Evolutionary conservation across 1,284 basidiomycete species (phyloP), one percentile per base, ranked within the genome.

Genomic region (Mycena citricolor): DNA sequence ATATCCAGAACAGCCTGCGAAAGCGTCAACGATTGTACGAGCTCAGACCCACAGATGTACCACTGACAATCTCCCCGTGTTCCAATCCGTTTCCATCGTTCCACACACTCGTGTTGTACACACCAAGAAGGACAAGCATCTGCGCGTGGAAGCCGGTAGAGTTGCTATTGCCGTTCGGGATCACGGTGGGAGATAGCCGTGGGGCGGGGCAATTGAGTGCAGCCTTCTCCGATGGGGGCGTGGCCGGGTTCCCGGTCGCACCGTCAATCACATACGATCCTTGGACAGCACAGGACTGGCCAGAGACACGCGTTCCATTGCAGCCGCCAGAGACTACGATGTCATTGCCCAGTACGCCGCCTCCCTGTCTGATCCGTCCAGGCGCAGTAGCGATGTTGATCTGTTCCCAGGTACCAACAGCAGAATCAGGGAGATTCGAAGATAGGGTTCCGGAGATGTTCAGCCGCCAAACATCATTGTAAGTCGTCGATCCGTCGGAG

Each of bases 1-100:
- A 72, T 68, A 49, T 87, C 77, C 22, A 89, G 64, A 13, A 90
- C 67, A 48, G 74, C 79, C 81, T 85, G 39, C 19, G 35, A 24
- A 36, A 43, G 40, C 12, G 26, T 47, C 41, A n/a, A n/a, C n/a
- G n/a, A n/a, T n/a, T n/a, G n/a, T n/a, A 12, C n/a, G n/a, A n/a
- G n/a, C n/a, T n/a, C n/a, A n/a, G n/a, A n/a, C n/a, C n/a, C n/a
- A n/a, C n/a, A n/a, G n/a, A n/a, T n/a, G n/a, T n/a, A n/a, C n/a
- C n/a, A 26, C 79, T 58, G 56, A 84, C 86, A 42, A 90, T 78
- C 73, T 90, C 87, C 30, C 87, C 87, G 2, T 68, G 65, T 16
- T 67, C 58, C 10, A 81, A 66, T 1, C 78, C 79, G 30, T 69
- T 70, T 26, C 69, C 71, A 58, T 88, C 86, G 38, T 84, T 60